These are phyloP conservation scores for Vararia minispora DNA, from an alignment of 768 basidiomycete genomes.

Conservation along the genomic window DNA sequence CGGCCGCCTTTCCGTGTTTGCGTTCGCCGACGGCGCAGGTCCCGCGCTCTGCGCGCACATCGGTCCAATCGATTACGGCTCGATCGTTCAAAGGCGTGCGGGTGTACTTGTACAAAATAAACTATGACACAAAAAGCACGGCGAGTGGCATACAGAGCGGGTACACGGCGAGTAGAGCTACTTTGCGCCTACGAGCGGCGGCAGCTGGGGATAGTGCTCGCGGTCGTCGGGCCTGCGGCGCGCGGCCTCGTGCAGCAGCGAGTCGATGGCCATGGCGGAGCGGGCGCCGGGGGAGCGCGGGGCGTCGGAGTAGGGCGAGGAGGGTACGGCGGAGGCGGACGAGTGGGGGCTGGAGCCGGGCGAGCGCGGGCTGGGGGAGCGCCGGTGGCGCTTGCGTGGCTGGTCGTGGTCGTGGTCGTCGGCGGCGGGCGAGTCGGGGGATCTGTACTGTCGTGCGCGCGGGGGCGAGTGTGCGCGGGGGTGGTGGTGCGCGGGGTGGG, in stretches of 20 bases:
- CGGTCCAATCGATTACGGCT: too few relatives aligned
- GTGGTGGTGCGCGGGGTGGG: not conserved
- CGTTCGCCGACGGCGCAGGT: too few relatives aligned
- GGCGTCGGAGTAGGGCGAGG: conserved; percentile 66
- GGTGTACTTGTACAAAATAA: too few relatives aligned
- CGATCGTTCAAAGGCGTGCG: too few relatives aligned
- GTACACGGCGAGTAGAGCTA: not conserved
- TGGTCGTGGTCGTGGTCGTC: too few relatives aligned
- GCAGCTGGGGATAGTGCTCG: conserved; percentile 2
- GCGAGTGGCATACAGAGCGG: too few relatives aligned
- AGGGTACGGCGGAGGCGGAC: conserved; percentile 26
- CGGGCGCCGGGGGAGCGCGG: conserved; percentile 58
- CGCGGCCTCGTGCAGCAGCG: conserved; percentile 41
- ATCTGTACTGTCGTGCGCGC: not conserved
- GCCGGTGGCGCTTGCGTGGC: conserved; percentile 14
- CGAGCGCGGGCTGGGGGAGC: conserved; percentile 22
- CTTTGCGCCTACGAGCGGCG: not conserved
- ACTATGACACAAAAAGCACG: not conserved
- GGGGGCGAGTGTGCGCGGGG: conserved; percentile 1
- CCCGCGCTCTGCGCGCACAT: too few relatives aligned
- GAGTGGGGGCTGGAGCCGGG: conserved; percentile 51
- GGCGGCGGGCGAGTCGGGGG: conserved; percentile 3
- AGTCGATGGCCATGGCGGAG: conserved; percentile 76
- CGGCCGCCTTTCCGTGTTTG: too few relatives aligned
- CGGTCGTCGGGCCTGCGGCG: conserved; percentile 5